Evolutionary conservation across 345 rosid genomes (phyloP), one percentile per base, ranked within the genome.

Genomic region (Eutrema heterophyllum): DNA sequence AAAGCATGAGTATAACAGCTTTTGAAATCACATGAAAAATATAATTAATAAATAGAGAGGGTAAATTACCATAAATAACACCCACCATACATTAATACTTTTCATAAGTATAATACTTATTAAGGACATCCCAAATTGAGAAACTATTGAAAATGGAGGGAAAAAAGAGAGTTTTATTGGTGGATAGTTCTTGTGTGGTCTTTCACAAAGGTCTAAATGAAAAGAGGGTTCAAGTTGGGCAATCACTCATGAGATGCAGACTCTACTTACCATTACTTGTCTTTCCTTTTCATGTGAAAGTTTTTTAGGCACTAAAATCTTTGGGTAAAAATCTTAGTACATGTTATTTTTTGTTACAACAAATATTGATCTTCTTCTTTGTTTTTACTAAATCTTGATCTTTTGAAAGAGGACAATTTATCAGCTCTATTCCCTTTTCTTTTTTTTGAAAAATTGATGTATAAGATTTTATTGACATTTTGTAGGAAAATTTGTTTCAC

Each of bases 211-310:
- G 74, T 68, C 63, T 67, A 68, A 64, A 56, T 69, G 71, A 70
- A 70, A 76, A 64, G 76, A 76, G 68, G 46, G 76, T 57, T 77
- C 72, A 70, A 77, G 72, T 77, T 77, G 67, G 67, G 72, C 68
- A 77, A 66, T 65, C 68, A 77, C 77, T 71, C 80, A 77, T 77
- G 80, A 65, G 81, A 66, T 33, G 35, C 77, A 72, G 73, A 78
- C 59, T 78, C 77, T 78, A 78, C 73, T 78, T 50, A 59, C 81
- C 64, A 78, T 72, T 78, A 71, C 77, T 71, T 78, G 73, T 71
- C 77, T 72, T 70, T 52, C 35, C 77, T 72, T 78, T 72, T 73
- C 70, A 15, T 78, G 77, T 73, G 81, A 72, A 78, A 71, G 78
- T 52, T 66, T 71, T 67, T 62, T 16, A 55, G 74, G 69, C 70